These are phyloP conservation scores for Barnettozyma hawaiiensis DNA, from an alignment of 1,139 yeast species.

Conservation along the genomic window DNA sequence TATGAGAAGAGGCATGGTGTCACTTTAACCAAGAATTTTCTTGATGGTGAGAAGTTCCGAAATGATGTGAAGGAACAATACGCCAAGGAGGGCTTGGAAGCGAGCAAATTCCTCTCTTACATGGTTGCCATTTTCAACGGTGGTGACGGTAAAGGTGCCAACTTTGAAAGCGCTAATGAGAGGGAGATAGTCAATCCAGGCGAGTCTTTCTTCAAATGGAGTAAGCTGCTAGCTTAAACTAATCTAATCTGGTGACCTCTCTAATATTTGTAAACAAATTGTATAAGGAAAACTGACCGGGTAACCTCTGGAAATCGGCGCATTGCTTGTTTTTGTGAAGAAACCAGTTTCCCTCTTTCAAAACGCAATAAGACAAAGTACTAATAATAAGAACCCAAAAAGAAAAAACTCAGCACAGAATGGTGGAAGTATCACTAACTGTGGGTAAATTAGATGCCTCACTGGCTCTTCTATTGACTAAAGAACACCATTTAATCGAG, in stretches of 20 bases:
- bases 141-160: conserved; percentile 38
- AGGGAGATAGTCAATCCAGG: conserved; percentile 52
- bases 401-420: conserved; percentile 7
- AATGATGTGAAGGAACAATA: conserved; percentile 30
- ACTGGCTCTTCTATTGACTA: conserved; percentile 80
- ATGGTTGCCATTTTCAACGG: conserved; percentile 32
- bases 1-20: conserved; percentile 40
- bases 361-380: too few species aligned
- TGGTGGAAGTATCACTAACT: conserved; percentile 64
- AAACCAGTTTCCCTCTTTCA: too few species aligned
- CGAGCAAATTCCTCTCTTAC: conserved; percentile 31
- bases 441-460: conserved; percentile 97
- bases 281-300: too few species aligned
- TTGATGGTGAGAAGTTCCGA: conserved; percentile 32
- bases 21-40: conserved; percentile 30
- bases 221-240: conserved; percentile 17
- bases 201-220: conserved; percentile 50
- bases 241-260: too few species aligned
- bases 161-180: conserved; percentile 32
- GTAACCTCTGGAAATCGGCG: too few species aligned
- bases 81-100: conserved; percentile 27
- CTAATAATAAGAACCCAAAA: too few species aligned
- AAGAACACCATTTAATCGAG: conserved; percentile 91
- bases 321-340: too few species aligned
- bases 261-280: too few species aligned